Evolutionary conservation across 768 basidiomycete genomes (phyloP).

Genomic region (Leccinum rimulosum): DNA sequence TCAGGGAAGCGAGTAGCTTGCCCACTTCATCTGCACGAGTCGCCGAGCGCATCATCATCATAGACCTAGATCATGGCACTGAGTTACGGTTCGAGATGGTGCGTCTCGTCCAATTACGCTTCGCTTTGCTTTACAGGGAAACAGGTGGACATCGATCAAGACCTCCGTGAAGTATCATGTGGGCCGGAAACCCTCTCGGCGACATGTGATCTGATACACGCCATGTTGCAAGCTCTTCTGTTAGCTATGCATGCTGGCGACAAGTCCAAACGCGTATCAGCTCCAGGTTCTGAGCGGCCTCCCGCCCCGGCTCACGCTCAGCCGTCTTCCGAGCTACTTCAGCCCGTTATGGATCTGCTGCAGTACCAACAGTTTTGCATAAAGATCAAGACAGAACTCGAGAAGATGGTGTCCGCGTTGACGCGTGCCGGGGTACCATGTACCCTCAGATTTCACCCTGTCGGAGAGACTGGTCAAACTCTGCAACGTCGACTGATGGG

Average conservation of each 20-base stretch:
- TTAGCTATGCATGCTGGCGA: conserved; percentile 54
- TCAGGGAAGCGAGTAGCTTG: conserved; percentile 72
- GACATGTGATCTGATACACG: conserved; percentile 68
- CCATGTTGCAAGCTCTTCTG: conserved; percentile 60
- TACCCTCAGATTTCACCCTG: conserved; percentile 54
- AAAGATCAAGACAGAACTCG: conserved; percentile 57
- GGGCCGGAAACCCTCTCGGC: conserved; percentile 23
- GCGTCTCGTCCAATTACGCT: no score
- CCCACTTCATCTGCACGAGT: conserved; percentile 77
- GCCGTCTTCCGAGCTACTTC: conserved; percentile 52
- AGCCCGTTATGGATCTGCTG: conserved; percentile 73
- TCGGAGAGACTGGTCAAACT: conserved; percentile 65
- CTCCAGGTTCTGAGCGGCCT: conserved; percentile 28
- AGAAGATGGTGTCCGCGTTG: conserved; percentile 48
- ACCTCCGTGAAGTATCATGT: conserved; percentile 9
- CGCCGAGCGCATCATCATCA: conserved; percentile 71
- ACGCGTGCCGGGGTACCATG: conserved; percentile 52
- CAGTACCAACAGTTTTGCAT: conserved; percentile 78
- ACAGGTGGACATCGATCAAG: conserved; percentile 36
- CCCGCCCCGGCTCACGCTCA: not conserved
- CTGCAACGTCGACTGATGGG: conserved; percentile 48
- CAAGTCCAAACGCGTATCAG: conserved; percentile 41
- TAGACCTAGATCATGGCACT: conserved; percentile 71
- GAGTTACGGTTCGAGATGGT: conserved; percentile 77
- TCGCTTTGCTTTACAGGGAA: conserved; percentile 8